Conservation (phyloP, 169 alveolate species). For the Cryptosporidium felis region DNA sequence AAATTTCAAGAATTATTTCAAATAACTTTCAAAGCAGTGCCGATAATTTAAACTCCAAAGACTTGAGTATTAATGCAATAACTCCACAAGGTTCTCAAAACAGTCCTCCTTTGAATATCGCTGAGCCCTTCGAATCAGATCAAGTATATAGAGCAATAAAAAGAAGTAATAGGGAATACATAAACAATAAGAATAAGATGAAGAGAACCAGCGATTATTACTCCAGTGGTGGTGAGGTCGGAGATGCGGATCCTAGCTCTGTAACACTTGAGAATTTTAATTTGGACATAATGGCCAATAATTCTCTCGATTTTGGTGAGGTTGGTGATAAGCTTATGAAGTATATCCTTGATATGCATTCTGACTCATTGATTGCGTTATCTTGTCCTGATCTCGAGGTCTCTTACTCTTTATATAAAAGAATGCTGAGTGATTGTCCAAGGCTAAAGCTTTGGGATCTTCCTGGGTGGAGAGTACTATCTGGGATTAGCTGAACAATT, state of each 20-base stretch:
- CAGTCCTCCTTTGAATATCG: too few relatives aligned
- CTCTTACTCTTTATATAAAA: conserved; percentile 44
- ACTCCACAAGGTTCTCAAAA: too few relatives aligned
- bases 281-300: background rate
- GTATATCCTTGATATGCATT: conserved; percentile 54
- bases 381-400: conserved; percentile 68
- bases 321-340: conserved; percentile 58
- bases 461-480: conserved; percentile 62
- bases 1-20: conserved; percentile 18
- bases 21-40: background rate
- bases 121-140: background rate
- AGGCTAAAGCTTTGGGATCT: conserved; percentile 57
- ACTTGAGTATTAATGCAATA: too few relatives aligned
- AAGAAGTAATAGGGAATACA: conserved; percentile 36
- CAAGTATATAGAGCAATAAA: conserved; percentile 17
- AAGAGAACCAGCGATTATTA: conserved; percentile 51
- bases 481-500: too few relatives aligned
- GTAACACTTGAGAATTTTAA: background rate
- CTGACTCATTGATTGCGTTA: conserved; percentile 59
- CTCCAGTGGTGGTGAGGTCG: background rate
- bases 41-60: too few relatives aligned
- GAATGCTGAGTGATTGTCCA: conserved; percentile 44
- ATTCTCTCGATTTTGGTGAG: conserved; percentile 52
- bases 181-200: conserved; percentile 1
- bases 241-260: background rate